Evolutionary conservation across 2,329 filamentous ascomycete genomes (phyloP), one percentile per base, ranked within the genome.

Genomic region (Paecilomyces formosus): DNA sequence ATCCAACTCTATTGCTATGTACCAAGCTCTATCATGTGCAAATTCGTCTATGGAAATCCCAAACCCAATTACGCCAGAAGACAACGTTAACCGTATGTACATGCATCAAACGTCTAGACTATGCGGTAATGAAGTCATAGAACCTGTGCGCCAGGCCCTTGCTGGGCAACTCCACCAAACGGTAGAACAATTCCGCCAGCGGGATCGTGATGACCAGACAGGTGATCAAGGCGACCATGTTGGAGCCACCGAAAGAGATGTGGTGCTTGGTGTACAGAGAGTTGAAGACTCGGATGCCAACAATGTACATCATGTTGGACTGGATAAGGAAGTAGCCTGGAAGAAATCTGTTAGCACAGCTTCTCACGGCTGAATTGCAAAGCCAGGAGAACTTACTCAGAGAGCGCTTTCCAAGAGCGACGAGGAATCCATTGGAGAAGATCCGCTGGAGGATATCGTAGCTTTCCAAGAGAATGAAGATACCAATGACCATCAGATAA

Each of bases 311-410:
- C 30, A 79, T 65, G 54, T 73, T 72, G 4, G 72, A 66, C 61
- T 78, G 76, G 3, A 75, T 60, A 39, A 78, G 69, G 61, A 78
- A 78, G 60, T 71, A 72, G 63, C 75, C 76, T 78, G 26, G 33
- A 45, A 11, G 13, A 15, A 33, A 53, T 22, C 33, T 55, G 53
- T 35, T 39, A 56, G 18, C 6, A 21, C 1, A 52, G 3, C 2
- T 2, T 55, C 59, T 15, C 21, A 52, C 35, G n/a, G 52, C 26
- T 12, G 30, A 39, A 9, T 24, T 30, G 26, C 39, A 54, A 18
- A 33, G 9, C 56, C 15, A 21, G 24, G 22, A 50, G 51, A 18
- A 63, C 76, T 71, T 70, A 79, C 77, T 78, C 56, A 78, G 72
- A 12, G 76, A 77, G 55, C 78, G 66, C 55, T 64, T 71, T 12